A percentile compares a stretch with the other conserved stretches of the same genome.
phyloP scores from a whole-genome alignment of 192 early-diverging fungal species.

The Backusella luteola region DNA sequence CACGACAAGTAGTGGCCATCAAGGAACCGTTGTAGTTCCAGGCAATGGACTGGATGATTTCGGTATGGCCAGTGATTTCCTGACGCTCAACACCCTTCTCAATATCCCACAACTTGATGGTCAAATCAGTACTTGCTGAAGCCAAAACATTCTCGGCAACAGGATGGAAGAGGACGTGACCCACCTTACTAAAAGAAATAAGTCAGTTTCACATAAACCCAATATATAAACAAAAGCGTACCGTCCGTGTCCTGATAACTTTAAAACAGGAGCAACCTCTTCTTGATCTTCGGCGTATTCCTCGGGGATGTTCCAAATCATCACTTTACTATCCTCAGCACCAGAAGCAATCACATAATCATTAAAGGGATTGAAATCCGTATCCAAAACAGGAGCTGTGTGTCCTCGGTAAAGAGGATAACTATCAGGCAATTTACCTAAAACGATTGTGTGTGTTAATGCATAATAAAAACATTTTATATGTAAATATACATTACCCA shows the following conservation, averaged over 20 bases:
- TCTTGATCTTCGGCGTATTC: conserved; percentile 69
- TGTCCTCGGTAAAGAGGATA: conserved; percentile 93
- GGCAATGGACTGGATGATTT: conserved; percentile 88
- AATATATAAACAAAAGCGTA: conserved; percentile 37
- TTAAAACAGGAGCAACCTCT: conserved; percentile 75
- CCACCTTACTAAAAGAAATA: conserved; percentile 72
- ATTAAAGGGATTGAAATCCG: conserved; percentile 97
- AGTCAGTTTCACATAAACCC: background rate
- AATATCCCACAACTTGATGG: conserved; percentile 95
- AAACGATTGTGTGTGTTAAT: background rate
- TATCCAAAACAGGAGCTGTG: conserved; percentile 93
- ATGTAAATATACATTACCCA: conserved; percentile 38
- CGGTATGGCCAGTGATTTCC: conserved; percentile 82
- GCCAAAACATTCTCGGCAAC: conserved; percentile 92
- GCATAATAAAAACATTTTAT: background rate
- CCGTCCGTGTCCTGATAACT: conserved; percentile 80
- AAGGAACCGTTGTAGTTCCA: conserved; percentile 88
- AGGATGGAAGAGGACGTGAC: conserved; percentile 98
- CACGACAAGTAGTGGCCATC: conserved; percentile 90
- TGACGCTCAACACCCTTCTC: conserved; percentile 70
- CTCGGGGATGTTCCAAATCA: conserved; percentile 95
- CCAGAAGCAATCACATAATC: conserved; percentile 92
- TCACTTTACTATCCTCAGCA: conserved; percentile 84
- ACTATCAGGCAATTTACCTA: conserved; percentile 88
- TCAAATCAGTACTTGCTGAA: conserved; percentile 84